These are phyloP conservation scores for Termitomyces sp. DNA, from an alignment of 768 basidiomycete genomes.

Conservation along the genomic window DNA sequence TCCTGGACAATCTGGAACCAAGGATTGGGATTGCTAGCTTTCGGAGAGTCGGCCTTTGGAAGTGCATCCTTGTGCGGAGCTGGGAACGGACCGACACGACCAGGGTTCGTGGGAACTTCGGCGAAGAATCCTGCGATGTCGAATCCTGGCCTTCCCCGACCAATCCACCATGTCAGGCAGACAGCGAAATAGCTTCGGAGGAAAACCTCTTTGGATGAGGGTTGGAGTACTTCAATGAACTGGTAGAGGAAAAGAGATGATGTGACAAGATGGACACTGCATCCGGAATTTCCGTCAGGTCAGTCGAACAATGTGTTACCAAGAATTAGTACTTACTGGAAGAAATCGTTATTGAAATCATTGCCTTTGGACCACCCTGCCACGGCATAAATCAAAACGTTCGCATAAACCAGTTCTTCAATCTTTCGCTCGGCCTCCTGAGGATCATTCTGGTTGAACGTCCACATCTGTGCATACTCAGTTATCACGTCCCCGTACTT, in stretches of 20 bases:
- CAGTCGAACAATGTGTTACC: neutral
- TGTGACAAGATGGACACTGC: conserved; percentile 62
- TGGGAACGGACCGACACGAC: conserved; percentile 16
- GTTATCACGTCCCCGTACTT: conserved; percentile 34
- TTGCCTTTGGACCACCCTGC: conserved; percentile 39
- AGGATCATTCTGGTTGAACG: conserved; percentile 25
- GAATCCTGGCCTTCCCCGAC: conserved; percentile 47
- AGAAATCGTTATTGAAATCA: conserved; percentile 50
- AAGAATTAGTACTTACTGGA: neutral
- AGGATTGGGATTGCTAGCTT: conserved; percentile 39
- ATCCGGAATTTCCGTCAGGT: neutral
- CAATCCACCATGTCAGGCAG: conserved; percentile 48
- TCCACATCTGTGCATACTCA: conserved; percentile 40
- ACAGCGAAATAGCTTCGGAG: conserved; percentile 55
- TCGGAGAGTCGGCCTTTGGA: conserved; percentile 25
- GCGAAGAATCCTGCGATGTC: conserved; percentile 45
- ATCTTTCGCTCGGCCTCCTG: conserved; percentile 46
- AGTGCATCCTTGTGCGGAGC: conserved; percentile 17
- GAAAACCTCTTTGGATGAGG: conserved; percentile 40
- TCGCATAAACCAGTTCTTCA: conserved; percentile 58
- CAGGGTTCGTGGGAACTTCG: conserved; percentile 15
- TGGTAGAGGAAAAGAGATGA: conserved; percentile 58
- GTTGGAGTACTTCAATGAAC: conserved; percentile 32
- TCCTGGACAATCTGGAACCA: conserved; percentile 55
- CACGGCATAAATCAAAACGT: conserved; percentile 48